Conservation (phyloP, 2,329 filamentous ascomycete species). For the Colletotrichum euphorbiae region DNA sequence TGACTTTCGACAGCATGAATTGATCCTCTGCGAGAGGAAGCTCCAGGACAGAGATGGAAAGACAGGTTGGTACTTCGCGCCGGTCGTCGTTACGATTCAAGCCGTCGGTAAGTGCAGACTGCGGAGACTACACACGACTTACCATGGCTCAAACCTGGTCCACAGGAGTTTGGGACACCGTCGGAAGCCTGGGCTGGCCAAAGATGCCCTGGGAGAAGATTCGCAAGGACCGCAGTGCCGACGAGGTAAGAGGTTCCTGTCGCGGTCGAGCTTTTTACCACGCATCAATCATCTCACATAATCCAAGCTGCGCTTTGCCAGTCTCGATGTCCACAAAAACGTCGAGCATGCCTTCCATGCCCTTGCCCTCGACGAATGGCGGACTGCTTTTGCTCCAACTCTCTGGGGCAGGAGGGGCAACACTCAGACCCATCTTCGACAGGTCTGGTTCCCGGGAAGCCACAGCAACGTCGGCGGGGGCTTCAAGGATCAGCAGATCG, state of each 20-base stretch:
- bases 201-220: slow-evolving; percentile 36
- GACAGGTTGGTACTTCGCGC: not conserved
- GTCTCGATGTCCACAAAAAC: slow-evolving; percentile 42
- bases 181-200: slow-evolving; percentile 55
- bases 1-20: slow-evolving; percentile 13
- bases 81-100: slow-evolving; percentile 6
- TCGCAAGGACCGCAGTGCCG: slow-evolving; percentile 21
- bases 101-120: slow-evolving; percentile 11
- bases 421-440: slow-evolving; percentile 39
- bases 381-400: slow-evolving; percentile 48
- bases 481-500: slow-evolving; percentile 52
- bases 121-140: no score
- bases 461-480: slow-evolving; percentile 72
- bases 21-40: slow-evolving; percentile 22
- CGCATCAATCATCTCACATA: no score
- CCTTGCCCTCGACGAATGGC: slow-evolving; percentile 64
- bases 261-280: no score
- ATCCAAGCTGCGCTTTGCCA: slow-evolving; percentile 37
- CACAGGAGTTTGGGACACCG: slow-evolving; percentile 63
- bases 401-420: slow-evolving; percentile 45
- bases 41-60: slow-evolving; percentile 3
- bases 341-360: slow-evolving; percentile 68
- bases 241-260: slow-evolving; percentile 17
- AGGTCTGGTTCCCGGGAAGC: slow-evolving; percentile 67
- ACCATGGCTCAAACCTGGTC: not conserved